Base-by-base conservation (phyloP, 2,329 filamentous ascomycete genomes). In the Fusarium beomiforme region DNA sequence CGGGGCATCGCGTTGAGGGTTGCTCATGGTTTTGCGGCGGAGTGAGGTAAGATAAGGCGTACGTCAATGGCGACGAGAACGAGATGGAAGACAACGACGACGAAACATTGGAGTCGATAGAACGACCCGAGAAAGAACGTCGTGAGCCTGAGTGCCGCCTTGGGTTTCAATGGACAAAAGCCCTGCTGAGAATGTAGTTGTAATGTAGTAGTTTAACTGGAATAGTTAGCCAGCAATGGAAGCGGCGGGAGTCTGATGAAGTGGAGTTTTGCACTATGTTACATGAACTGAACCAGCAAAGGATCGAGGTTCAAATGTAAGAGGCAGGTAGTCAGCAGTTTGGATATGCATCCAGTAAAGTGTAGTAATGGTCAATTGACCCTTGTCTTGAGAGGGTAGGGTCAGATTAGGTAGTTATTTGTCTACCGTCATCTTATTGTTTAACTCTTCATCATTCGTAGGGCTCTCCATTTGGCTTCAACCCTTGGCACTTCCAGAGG, bases 1-100 rank as follows among this genome's bases (percentile, higher is more conserved):
- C 75, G 76, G 79, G 75, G 77, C 76, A 76, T 79, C 76, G 71
- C 70, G 74, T 75, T 75, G 77, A 75, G 72, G 67, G 73, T 74
- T 75, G 77, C 73, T 75, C 80, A 81, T 82, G 75, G 47, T 65
- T 71, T 50, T 64, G 59, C 50, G 58, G 59, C 42, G 51, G 44
- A 47, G 54, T n/a, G 47, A 23, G 41, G 43, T n/a, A 58, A 23
- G 41, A 41, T 44, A 60, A 59, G 31, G 37, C 21, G 26, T 39
- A 59, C 61, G 74, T 70, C 72, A 76, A 76, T 76, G 71, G 73
- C 59, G 67, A 70, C 54, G 58, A 61, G 33, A 49, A 61, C 56
- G 50, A 66, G 42, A 56, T 66, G 59, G 59, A 60, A 44, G 51
- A 64, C 31, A 46, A 67, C 31, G 49, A 67, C 14, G 64, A 62